Percentiles rank a stretch among this genome's conserved stretches.
Conservation (phyloP, 495 filamentous ascomycete species). For the Neurospora tetraspora region DNA sequence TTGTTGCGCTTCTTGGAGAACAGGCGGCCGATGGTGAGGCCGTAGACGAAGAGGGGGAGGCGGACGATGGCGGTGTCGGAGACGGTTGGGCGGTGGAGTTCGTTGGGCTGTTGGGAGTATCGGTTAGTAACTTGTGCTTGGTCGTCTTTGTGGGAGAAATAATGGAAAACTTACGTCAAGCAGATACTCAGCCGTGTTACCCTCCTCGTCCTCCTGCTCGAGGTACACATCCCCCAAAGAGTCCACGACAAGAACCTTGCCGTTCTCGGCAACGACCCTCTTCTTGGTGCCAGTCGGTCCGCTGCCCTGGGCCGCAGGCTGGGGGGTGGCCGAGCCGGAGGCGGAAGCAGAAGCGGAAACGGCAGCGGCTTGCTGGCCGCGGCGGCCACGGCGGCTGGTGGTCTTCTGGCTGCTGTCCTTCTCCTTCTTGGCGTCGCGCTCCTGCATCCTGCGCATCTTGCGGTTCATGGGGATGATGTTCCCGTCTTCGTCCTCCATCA, state of each 20-base stretch:
- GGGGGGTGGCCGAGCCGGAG: slow-evolving; percentile 22
- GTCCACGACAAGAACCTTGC: slow-evolving; percentile 89
- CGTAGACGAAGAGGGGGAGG: slow-evolving; percentile 56
- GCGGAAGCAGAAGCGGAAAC: slow-evolving; percentile 6
- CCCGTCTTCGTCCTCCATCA: slow-evolving; percentile 38
- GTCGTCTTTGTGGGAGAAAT: background rate
- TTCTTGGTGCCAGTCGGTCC: slow-evolving; percentile 61
- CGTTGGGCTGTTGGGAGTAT: slow-evolving; percentile 51
- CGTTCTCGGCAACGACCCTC: slow-evolving; percentile 83
- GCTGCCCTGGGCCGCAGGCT: slow-evolving; percentile 23
- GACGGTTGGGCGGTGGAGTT: slow-evolving; percentile 55
- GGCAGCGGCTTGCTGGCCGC: slow-evolving; percentile 3
- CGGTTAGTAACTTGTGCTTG: too few relatives aligned
- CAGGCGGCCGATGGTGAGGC: slow-evolving; percentile 45
- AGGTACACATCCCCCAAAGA: slow-evolving; percentile 84
- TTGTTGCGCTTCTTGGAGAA: slow-evolving; percentile 26
- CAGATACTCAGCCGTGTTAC: slow-evolving; percentile 68
- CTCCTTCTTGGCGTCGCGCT: slow-evolving; percentile 68
- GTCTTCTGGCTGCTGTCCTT: slow-evolving; percentile 27
- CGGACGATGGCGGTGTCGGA: slow-evolving; percentile 60
- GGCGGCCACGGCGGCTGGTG: slow-evolving; percentile 10
- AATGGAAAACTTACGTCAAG: slow-evolving; percentile 54
- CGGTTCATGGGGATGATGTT: slow-evolving; percentile 59
- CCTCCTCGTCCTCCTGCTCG: slow-evolving; percentile 81
- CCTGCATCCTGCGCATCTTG: slow-evolving; percentile 77